Conservation (phyloP, 164 flowering plant genomes). For the Nymphaea thermarum region DNA sequence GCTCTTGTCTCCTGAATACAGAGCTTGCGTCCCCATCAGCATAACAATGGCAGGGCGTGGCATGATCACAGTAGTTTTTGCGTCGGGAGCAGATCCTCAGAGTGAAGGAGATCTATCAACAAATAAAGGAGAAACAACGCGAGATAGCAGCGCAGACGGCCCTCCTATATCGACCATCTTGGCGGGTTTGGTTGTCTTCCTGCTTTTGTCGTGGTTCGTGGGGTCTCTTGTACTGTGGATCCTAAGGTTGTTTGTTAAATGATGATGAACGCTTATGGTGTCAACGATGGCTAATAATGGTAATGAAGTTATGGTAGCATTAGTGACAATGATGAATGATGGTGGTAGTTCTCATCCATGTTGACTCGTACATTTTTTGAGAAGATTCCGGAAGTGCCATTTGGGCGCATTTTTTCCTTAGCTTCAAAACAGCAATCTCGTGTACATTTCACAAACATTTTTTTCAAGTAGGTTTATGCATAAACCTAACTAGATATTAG, state of each 20-base stretch:
- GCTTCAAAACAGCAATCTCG: too few species aligned
- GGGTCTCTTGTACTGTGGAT: neutral
- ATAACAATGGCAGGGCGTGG: neutral
- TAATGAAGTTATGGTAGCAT: too few species aligned
- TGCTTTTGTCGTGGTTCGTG: neutral
- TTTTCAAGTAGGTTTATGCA: too few species aligned
- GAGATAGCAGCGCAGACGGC: neutral
- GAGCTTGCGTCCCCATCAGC: neutral
- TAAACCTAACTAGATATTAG: too few species aligned
- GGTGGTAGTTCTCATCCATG: too few species aligned
- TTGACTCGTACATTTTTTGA: too few species aligned
- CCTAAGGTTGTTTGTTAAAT: neutral
- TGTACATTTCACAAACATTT: too few species aligned
- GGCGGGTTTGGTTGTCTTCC: neutral
- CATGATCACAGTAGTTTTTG: neutral
- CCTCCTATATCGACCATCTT: neutral
- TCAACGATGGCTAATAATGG: too few species aligned
- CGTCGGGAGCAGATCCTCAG: neutral
- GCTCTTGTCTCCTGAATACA: neutral
- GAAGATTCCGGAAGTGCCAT: too few species aligned
- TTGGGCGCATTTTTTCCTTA: too few species aligned
- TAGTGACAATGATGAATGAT: too few species aligned
- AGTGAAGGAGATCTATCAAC: neutral
- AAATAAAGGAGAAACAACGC: neutral
- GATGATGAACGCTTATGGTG: neutral